Conservation (phyloP, 2,329 filamentous ascomycete genomes). For the Paecilomyces variotii region DNA sequence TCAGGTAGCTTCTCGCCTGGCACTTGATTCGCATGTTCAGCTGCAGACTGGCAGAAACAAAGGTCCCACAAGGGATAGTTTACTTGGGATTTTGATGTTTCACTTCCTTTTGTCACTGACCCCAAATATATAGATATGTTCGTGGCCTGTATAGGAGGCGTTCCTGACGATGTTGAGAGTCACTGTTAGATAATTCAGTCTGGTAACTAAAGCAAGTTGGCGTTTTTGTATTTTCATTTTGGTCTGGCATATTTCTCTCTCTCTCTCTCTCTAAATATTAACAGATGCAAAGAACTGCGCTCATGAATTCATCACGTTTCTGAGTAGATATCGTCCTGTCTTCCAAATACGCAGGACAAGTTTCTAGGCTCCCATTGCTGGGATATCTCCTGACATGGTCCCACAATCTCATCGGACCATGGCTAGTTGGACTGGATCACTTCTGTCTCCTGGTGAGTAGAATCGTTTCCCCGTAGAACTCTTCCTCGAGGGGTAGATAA, state of each 20-base stretch:
- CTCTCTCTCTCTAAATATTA: neutral
- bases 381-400: neutral
- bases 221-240: neutral
- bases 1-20: neutral
- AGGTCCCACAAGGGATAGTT: neutral
- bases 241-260: too few relatives aligned
- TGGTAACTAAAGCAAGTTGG: neutral
- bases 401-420: neutral
- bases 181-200: neutral
- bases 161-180: neutral
- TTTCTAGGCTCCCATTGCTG: neutral
- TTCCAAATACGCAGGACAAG: neutral
- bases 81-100: neutral
- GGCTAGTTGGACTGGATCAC: too few relatives aligned
- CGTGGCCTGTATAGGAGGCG: neutral
- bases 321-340: neutral
- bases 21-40: neutral
- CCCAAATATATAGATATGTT: neutral
- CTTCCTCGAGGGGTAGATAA: too few relatives aligned
- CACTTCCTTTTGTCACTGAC: neutral
- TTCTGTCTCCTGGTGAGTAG: too few relatives aligned
- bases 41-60: neutral
- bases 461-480: too few relatives aligned
- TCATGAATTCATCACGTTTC: neutral
- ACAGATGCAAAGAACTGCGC: neutral